Conservation (phyloP, 495 filamentous ascomycete genomes). For the Arthonia radiata region DNA sequence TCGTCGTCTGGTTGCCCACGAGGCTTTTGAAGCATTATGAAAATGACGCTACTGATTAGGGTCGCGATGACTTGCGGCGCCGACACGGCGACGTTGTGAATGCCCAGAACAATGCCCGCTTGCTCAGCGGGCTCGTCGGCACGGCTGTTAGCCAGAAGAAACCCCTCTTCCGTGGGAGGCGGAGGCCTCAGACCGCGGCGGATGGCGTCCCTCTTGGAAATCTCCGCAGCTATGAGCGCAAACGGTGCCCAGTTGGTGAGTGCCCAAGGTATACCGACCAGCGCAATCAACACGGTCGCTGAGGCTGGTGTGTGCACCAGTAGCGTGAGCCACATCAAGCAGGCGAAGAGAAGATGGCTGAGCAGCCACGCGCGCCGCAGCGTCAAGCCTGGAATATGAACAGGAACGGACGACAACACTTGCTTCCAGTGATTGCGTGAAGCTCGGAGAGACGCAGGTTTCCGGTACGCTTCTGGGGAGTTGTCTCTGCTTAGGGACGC, state of each 20-base stretch:
- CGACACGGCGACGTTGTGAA: slow-evolving; percentile 79
- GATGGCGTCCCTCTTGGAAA: slow-evolving; percentile 49
- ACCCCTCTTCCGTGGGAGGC: slow-evolving; percentile 8
- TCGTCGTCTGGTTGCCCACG: slow-evolving; percentile 59
- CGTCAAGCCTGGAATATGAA: slow-evolving; percentile 58
- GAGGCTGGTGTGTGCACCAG: slow-evolving; percentile 38
- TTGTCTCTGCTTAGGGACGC: slow-evolving; percentile 2
- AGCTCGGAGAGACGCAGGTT: slow-evolving; percentile 2
- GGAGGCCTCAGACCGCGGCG: slow-evolving; percentile 27
- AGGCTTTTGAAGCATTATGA: slow-evolving; percentile 58
- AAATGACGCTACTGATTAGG: slow-evolving; percentile 54
- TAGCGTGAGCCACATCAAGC: slow-evolving; percentile 57
- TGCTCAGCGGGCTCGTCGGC: slow-evolving; percentile 31
- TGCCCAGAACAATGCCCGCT: slow-evolving; percentile 68
- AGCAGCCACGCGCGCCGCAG: slow-evolving; percentile 68
- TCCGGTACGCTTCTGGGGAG: slow-evolving; percentile 5
- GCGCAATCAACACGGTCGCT: slow-evolving; percentile 46
- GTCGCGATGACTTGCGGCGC: slow-evolving; percentile 76
- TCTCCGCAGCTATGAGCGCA: slow-evolving; percentile 73
- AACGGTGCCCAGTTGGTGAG: slow-evolving; percentile 79
- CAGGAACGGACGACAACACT: slow-evolving; percentile 4
- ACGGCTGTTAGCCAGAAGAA: slow-evolving; percentile 5
- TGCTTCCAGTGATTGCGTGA: slow-evolving; percentile 4
- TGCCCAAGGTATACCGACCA: slow-evolving; percentile 74
- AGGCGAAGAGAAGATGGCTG: slow-evolving; percentile 53